Base-by-base conservation (phyloP, 306 rosid species). In the Medicago ruthenica region DNA sequence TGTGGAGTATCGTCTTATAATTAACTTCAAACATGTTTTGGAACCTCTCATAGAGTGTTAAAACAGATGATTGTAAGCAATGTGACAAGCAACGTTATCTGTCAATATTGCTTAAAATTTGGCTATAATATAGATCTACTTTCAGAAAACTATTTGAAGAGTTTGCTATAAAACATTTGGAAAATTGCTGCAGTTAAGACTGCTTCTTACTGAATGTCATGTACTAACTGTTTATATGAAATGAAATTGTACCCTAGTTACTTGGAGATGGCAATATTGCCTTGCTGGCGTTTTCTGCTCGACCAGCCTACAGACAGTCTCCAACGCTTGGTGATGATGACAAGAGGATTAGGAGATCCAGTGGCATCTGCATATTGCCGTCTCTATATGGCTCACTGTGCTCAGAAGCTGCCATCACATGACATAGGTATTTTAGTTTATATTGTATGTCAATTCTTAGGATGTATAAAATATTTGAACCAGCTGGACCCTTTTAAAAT, bases 221-320 rank as follows among this genome's bases (percentile, higher is more conserved):
- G 51, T 24, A 53, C 62, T 76, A 50, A 74, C 18, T 50, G 40
- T 72, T 81, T 75, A 37, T 81, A 71, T 79, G 75, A 78, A 76
- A 71, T 79, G 75, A 76, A 76, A 75, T 72, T 79, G 59, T 63
- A 42, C 79, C 76, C 61, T 82, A 95, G 98, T 87, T 95, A 92
- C 81, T 84, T 95, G 90, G 98, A 95, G 88, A 82, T 95, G 47
- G 98, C 98, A 77, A 81, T 95, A 78, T 86, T 92, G 83, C 97
- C 97, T 80, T 91, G 97, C 83, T 86, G 93, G 92, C 88, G 85
- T 68, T 95, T 90, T 87, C 85, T 92, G 80, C 84, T 72, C 81
- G 92, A 92, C 69, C 88, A 78, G 67, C 97, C 92, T 75, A 79
- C 7, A 69, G 91, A 87, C 61, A 77, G 81, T 80, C 80, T 90